Percentiles rank a stretch among this genome's conserved stretches.
phyloP scores from a whole-genome alignment of 305 asterid species.

The Fraxinus paxiana region DNA sequence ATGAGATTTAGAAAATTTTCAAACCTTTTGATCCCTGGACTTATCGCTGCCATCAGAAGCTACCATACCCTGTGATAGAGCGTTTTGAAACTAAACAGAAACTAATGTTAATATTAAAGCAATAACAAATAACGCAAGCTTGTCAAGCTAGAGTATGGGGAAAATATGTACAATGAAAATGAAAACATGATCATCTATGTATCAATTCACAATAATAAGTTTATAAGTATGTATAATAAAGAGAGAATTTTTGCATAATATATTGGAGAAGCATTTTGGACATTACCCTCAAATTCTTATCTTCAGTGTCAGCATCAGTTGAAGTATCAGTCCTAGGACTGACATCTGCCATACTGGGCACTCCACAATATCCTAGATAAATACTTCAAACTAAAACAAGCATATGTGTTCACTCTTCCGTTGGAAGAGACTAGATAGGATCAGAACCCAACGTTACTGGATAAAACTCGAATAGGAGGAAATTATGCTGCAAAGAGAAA shows the following conservation, averaged over 20 bases:
- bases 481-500: slow-evolving; percentile 13
- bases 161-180: neutral
- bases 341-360: slow-evolving; percentile 58
- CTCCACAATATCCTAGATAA: slow-evolving; percentile 32
- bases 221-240: neutral
- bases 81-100: slow-evolving; percentile 55
- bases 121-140: slow-evolving; percentile 11
- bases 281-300: slow-evolving; percentile 65
- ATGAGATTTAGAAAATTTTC: slow-evolving; percentile 7
- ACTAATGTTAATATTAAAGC: slow-evolving; percentile 20
- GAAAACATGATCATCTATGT: neutral
- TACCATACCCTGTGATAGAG: slow-evolving; percentile 40
- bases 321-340: slow-evolving; percentile 83
- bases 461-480: slow-evolving; percentile 10
- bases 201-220: neutral
- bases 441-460: slow-evolving; percentile 6
- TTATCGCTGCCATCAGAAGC: slow-evolving; percentile 96
- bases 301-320: slow-evolving; percentile 90
- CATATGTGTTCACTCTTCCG: slow-evolving; percentile 27
- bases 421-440: neutral
- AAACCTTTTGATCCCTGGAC: slow-evolving; percentile 95
- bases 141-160: neutral
- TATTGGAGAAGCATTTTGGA: neutral
- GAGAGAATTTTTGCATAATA: neutral
- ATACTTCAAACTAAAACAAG: slow-evolving; percentile 28